Evolutionary conservation across 2,329 filamentous ascomycete genomes (phyloP).

Genomic region (Ceratocystis albifundus): DNA sequence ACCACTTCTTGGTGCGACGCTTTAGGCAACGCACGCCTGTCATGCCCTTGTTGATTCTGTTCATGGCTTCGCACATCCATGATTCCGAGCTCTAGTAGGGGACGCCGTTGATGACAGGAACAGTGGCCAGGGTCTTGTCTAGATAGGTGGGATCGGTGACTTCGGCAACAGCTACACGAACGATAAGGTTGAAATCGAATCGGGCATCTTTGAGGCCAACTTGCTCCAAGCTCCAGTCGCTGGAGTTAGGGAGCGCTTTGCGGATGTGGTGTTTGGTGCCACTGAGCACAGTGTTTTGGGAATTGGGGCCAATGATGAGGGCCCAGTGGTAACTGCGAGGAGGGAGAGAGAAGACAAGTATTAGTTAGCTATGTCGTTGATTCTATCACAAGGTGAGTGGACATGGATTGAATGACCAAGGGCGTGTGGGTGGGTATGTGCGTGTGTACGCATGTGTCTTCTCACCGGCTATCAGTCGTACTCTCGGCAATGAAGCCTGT

Average conservation of each 20-base stretch:
- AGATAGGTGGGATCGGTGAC: slow-evolving; percentile 14
- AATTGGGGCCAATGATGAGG: slow-evolving; percentile 14
- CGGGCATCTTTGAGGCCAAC: slow-evolving; percentile 10
- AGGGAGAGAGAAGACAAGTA: neutral
- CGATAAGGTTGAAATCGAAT: slow-evolving; percentile 17
- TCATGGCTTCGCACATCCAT: slow-evolving; percentile 18
- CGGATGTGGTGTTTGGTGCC: slow-evolving; percentile 18
- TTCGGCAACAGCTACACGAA: slow-evolving; percentile 19
- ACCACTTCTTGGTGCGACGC: slow-evolving; percentile 18
- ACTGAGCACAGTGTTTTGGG: slow-evolving; percentile 1
- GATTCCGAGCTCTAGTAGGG: slow-evolving; percentile 15
- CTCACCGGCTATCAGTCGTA: neutral
- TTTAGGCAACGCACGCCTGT: slow-evolving; percentile 13
- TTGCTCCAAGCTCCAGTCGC: slow-evolving; percentile 9
- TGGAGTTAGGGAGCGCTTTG: neutral
- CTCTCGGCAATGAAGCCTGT: slow-evolving; percentile 10
- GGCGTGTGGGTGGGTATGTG: neutral
- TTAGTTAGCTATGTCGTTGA: neutral
- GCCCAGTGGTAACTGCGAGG: slow-evolving; percentile 16
- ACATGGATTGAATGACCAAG: neutral
- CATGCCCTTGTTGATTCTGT: slow-evolving; percentile 14
- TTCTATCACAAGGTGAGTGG: neutral
- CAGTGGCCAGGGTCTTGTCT: slow-evolving; percentile 10
- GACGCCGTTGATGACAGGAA: slow-evolving; percentile 9
- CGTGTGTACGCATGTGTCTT: neutral